A percentile compares a stretch with the other conserved stretches of the same genome.
Evolutionary conservation across 305 asterid species (phyloP).

Genomic region (Solanum hybrid): DNA sequence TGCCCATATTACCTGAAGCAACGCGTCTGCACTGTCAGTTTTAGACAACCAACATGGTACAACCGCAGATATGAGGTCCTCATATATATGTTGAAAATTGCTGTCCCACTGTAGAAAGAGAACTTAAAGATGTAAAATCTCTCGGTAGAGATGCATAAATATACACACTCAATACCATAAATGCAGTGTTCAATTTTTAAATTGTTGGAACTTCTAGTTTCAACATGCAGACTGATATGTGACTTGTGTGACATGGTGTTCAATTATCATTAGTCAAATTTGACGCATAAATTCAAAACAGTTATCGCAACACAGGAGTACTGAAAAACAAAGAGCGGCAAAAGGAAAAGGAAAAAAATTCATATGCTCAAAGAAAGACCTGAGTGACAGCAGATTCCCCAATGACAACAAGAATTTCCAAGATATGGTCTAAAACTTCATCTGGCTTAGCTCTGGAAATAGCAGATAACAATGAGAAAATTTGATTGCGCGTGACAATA

Average conservation of each 20-base stretch:
- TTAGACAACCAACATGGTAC: conserved; percentile 81
- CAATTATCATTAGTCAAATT: background rate
- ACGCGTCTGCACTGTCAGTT: conserved; percentile 38
- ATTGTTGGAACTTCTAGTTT: background rate
- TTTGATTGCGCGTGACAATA: conserved; percentile 61
- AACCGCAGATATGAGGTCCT: conserved; percentile 72
- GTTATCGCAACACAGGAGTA: background rate
- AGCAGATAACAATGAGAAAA: conserved; percentile 65
- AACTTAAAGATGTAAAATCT: background rate
- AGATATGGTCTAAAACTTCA: conserved; percentile 56
- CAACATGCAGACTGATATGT: background rate
- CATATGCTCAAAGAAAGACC: conserved; percentile 36
- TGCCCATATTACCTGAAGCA: conserved; percentile 62
- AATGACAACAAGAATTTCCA: conserved; percentile 52
- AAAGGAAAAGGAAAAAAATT: conserved; percentile 10
- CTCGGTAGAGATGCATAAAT: background rate
- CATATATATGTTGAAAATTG: conserved; percentile 70
- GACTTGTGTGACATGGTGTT: background rate
- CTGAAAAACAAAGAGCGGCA: conserved; percentile 4
- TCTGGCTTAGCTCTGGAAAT: conserved; percentile 67
- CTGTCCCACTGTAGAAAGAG: conserved; percentile 66
- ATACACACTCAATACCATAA: background rate
- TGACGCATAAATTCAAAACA: background rate
- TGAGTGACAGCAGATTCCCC: conserved; percentile 73
- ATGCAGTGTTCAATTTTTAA: background rate